A percentile compares a stretch with the other conserved stretches of the same genome.
phyloP scores from a whole-genome alignment of 345 rosid genomes.

The Raphanus raphanistrum region DNA sequence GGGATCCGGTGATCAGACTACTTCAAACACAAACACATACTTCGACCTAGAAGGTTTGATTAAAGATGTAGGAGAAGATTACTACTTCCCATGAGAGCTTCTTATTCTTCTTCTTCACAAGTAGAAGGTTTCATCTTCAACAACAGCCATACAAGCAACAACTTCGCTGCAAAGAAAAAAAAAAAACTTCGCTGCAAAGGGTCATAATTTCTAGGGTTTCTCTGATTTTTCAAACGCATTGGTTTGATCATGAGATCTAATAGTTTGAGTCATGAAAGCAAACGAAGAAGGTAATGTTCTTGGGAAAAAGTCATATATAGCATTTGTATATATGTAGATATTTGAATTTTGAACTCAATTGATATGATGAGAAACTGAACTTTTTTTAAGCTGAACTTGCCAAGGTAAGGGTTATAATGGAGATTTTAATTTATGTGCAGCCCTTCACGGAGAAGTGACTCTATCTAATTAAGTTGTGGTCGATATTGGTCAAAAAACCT shows the following conservation, averaged over 20 bases:
- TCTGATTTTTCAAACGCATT: slow-evolving; percentile 2
- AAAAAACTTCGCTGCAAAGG: slow-evolving; percentile 25
- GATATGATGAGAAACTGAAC: slow-evolving; percentile 9
- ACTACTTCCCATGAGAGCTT: slow-evolving; percentile 31
- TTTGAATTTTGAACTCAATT: neutral
- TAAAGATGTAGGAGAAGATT: slow-evolving; percentile 41
- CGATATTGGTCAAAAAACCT: neutral
- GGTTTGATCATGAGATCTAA: neutral
- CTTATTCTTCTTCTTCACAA: slow-evolving; percentile 30
- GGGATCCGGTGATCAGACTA: slow-evolving; percentile 28
- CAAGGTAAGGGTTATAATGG: slow-evolving; percentile 12
- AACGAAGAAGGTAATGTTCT: slow-evolving; percentile 9
- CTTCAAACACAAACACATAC: slow-evolving; percentile 37
- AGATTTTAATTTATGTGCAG: slow-evolving; percentile 18
- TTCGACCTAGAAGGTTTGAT: slow-evolving; percentile 45
- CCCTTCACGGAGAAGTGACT: slow-evolving; percentile 30
- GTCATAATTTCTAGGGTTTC: slow-evolving; percentile 27
- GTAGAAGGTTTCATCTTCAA: slow-evolving; percentile 31
- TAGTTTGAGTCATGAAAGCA: slow-evolving; percentile 12
- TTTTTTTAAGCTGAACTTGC: slow-evolving; percentile 11
- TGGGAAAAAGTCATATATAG: neutral
- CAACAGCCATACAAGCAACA: slow-evolving; percentile 13
- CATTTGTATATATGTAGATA: neutral
- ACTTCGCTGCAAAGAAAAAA: slow-evolving; percentile 23
- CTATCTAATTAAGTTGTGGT: slow-evolving; percentile 21